Percentiles rank a stretch among this genome's conserved stretches.
These are phyloP conservation scores for Zygosaccharomyces sapae DNA, from an alignment of 1,139 yeast species.

Conservation along the genomic window DNA sequence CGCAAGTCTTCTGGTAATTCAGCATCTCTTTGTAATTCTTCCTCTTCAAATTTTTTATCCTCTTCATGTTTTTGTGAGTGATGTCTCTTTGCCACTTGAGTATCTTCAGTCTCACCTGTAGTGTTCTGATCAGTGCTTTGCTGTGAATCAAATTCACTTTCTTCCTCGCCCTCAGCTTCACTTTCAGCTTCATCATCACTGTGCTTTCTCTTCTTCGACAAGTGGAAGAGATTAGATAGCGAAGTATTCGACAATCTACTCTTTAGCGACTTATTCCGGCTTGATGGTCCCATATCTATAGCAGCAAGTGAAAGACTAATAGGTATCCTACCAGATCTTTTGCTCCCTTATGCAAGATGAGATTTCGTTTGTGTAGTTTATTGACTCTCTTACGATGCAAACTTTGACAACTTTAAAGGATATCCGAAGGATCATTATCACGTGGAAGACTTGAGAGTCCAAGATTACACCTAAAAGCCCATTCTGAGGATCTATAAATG, in stretches of 20 bases:
- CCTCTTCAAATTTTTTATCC: slow-evolving; percentile 43
- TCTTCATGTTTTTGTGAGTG: slow-evolving; percentile 24
- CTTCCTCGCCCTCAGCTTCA: slow-evolving; percentile 11
- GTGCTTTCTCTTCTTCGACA: slow-evolving; percentile 24
- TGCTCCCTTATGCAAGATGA: not conserved
- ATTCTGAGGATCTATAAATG: not conserved
- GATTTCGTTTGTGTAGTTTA: not conserved
- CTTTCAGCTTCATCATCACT: slow-evolving; percentile 17
- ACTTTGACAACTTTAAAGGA: not conserved
- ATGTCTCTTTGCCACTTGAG: slow-evolving; percentile 17
- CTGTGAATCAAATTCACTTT: slow-evolving; percentile 10
- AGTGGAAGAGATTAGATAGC: slow-evolving; percentile 31
- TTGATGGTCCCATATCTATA: slow-evolving; percentile 8
- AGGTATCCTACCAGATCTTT: not conserved
- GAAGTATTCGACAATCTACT: slow-evolving; percentile 30
- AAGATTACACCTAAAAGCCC: too few species aligned
- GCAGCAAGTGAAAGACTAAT: too few species aligned
- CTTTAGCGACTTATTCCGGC: slow-evolving; percentile 25
- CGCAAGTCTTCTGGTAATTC: slow-evolving; percentile 60
- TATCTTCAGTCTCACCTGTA: slow-evolving; percentile 10
- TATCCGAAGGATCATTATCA: not conserved
- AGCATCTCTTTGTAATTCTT: slow-evolving; percentile 54
- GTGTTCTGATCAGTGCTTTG: slow-evolving; percentile 36
- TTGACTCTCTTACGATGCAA: slow-evolving; percentile 1
- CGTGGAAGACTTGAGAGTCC: not conserved